Base-by-base conservation (phyloP, 108 stramenopile genomes). In the Discostella pseudostelligera region DNA sequence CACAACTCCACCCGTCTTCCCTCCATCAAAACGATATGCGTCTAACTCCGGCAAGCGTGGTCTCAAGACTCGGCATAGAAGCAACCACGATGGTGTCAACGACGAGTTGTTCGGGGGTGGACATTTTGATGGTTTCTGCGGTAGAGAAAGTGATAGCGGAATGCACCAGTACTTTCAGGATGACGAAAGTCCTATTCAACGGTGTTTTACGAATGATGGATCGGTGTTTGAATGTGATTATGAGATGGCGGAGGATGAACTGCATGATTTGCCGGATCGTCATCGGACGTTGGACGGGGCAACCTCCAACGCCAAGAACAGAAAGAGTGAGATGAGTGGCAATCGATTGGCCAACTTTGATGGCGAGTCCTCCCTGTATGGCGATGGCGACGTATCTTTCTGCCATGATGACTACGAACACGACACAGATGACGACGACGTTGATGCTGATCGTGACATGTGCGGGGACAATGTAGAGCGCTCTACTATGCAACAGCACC, bases 11-110 rank as follows among this genome's bases (percentile, higher is more conserved):
- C 42, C 42, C 2, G 2, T 43, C n/a, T 43, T n/a, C 42, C 12
- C 2, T 43, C 28, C 59, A 2, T 56, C 40, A 8, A 71, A 71
- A 22, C 59, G 62, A 57, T 48, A 43, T 28, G 70, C 70, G 3
- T 71, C 70, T 36, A 62, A 71, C 16, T 63, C 62, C 5, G 70
- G 70, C 19, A 62, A 71, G 44, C 54, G 70, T 8, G 70, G 70
- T 1, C 13, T 45, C n/a, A 71, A 57, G 47, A 29, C 60, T 7
- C 42, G 56, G 42, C 55, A 54, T 48, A 60, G 62, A 14, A 44
- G 54, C 39, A 22, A 56, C 20, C 49, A 70, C 40, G 26, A 48
- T 25, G 9, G 47, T 29, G 47, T 17, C 2, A 29, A 48, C 14
- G 60, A 51, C 13, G 29, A 55, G n/a, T 51, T 42, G 2, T 40